Conservation (phyloP, 2,329 filamentous ascomycete species). For the Aaosphaeria pasadenensis region DNA sequence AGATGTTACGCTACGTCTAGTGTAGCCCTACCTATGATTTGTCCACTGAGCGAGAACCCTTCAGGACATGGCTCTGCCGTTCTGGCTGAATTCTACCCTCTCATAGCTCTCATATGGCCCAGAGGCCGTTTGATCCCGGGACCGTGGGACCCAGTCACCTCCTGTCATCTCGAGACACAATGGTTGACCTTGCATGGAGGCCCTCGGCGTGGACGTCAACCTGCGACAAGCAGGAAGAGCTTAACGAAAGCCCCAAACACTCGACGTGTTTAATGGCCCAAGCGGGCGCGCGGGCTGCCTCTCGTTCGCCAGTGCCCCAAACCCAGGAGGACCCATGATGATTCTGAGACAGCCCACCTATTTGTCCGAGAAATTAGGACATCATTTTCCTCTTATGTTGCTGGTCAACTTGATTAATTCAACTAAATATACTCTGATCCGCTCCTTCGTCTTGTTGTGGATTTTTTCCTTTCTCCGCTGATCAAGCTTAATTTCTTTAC, state of each 20-base stretch:
- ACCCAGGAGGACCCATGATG: constrained; percentile 24
- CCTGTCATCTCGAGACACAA: constrained; percentile 11
- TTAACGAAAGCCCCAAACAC: constrained; percentile 32
- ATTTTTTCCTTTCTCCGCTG: too few species aligned
- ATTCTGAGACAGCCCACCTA: constrained; percentile 29
- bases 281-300: constrained; percentile 1
- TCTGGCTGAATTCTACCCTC: not conserved
- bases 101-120: too few species aligned
- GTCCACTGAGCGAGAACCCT: not conserved
- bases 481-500: too few species aligned
- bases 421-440: constrained; percentile 9
- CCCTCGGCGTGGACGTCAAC: constrained; percentile 4
- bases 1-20: too few species aligned
- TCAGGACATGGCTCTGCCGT: not conserved
- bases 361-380: constrained; percentile 14
- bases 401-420: too few species aligned
- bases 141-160: constrained; percentile 3
- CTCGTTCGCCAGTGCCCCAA: constrained; percentile 21
- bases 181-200: constrained; percentile 9
- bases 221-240: constrained; percentile 24
- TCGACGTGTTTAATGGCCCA: constrained; percentile 33
- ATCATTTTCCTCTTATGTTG: too few species aligned
- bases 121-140: not conserved
- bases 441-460: not conserved
- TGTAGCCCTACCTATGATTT: constrained; percentile 1